Evolutionary conservation across 2,329 filamentous ascomycete species (phyloP).

Genomic region (Ophiobolus disseminans): DNA sequence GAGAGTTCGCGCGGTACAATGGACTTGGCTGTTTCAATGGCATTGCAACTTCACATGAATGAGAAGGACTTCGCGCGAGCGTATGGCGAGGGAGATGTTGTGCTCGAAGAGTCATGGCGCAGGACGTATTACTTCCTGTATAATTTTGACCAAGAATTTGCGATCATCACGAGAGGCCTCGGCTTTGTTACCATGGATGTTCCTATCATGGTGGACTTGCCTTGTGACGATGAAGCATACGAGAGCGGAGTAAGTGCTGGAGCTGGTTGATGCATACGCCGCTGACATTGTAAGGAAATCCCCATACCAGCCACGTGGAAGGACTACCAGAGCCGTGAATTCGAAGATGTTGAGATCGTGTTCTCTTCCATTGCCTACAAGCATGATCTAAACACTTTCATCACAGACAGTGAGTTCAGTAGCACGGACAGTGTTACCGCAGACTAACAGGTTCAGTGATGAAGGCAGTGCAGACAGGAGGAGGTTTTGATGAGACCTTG

Average conservation of each 20-base stretch:
- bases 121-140: slow-evolving; percentile 87
- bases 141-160: slow-evolving; percentile 78
- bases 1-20: slow-evolving; percentile 71
- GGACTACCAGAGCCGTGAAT: slow-evolving; percentile 76
- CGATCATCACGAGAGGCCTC: slow-evolving; percentile 72
- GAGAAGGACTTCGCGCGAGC: slow-evolving; percentile 67
- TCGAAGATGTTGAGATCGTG: slow-evolving; percentile 70
- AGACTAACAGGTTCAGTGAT: no score
- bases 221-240: slow-evolving; percentile 80
- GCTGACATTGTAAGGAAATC: slow-evolving; percentile 29
- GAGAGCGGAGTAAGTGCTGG: slow-evolving; percentile 33
- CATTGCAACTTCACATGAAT: slow-evolving; percentile 78
- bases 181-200: slow-evolving; percentile 72
- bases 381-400: slow-evolving; percentile 75
- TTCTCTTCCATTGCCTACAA: slow-evolving; percentile 87
- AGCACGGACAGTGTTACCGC: slow-evolving; percentile 1
- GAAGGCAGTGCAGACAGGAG: slow-evolving; percentile 38
- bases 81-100: slow-evolving; percentile 67
- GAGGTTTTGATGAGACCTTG: slow-evolving; percentile 54
- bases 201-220: slow-evolving; percentile 70
- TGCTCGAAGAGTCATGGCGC: slow-evolving; percentile 81
- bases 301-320: slow-evolving; percentile 60
- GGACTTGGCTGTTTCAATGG: slow-evolving; percentile 69
- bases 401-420: slow-evolving; percentile 63
- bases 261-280: not conserved